Base-by-base conservation (phyloP, 257 asterid species). In the Anisodus acutangulus region DNA sequence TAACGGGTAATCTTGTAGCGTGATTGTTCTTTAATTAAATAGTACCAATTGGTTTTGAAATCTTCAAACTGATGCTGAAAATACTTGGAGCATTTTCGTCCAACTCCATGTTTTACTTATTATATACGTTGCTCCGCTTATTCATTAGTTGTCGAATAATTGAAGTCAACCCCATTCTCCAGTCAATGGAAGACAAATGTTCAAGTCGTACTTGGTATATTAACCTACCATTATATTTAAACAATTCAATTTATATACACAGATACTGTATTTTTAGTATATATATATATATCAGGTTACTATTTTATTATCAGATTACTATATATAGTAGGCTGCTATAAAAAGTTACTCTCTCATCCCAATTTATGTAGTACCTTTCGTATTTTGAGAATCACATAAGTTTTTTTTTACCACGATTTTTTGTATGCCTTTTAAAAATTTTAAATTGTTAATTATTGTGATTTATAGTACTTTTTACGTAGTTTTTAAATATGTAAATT, bases 41-140 rank as follows among this genome's bases (percentile, higher is more conserved):
- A 5, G n/a, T 19, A 49, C 12, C 7, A 76, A 49, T 51, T 37
- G 49, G 81, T 22, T 74, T 49, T 12, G 10, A 74, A 49, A 49
- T 37, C 11, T 15, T 39, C 22, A 16, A 13, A 41, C 17, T 11
- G 72, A 5, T 11, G 4, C 2, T 19, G 59, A 72, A 72, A 37
- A 68, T 22, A 22, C 26, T 22, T 22, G 26, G 26, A 22, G 26
- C 26, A 22, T 22, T 22, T 11, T 76, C 15, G 59, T 13, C 81
- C 62, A 76, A 49, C 47, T 74, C 22, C 5, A 13, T 13, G 15
- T 26, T 70, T 67, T 74, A 17, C 80, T 70, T 53, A 63, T 26
- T 68, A 72, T 84, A 88, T 85, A 88, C 16, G 87, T 53, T 79
- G 79, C 17, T 82, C 83, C 64, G 84, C 88, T 83, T 87, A 87